Evolutionary conservation across 2,329 filamentous ascomycete genomes (phyloP).

Genomic region (Ophiostoma sp.): DNA sequence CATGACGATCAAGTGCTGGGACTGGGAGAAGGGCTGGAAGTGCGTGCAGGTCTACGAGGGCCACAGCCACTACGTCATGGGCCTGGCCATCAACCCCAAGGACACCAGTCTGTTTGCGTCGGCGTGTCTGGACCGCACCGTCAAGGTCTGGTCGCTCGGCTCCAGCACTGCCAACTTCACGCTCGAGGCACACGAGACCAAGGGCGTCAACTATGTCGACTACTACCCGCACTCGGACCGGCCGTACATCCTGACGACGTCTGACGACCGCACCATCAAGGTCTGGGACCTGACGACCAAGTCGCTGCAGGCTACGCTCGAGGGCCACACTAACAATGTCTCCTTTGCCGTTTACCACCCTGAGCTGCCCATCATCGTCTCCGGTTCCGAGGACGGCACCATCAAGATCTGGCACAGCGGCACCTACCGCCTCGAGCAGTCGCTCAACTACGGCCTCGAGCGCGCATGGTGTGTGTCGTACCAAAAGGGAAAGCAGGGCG

Average conservation of each 20-base stretch:
- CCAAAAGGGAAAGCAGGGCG: conserved; percentile 87
- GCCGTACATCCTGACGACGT: conserved; percentile 89
- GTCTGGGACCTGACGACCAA: conserved; percentile 99
- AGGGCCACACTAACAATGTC: conserved; percentile 96
- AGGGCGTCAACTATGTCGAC: conserved; percentile 97
- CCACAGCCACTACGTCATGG: conserved; percentile 92
- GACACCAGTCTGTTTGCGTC: conserved; percentile 89
- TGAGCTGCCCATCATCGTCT: conserved; percentile 93
- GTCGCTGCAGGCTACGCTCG: conserved; percentile 89
- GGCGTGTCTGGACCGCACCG: conserved; percentile 90
- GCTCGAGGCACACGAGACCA: conserved; percentile 91
- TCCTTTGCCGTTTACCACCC: conserved; percentile 98
- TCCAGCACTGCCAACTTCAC: conserved; percentile 95
- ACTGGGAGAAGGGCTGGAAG: conserved; percentile 98
- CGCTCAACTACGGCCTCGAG: conserved; percentile 90
- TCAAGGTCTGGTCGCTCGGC: conserved; percentile 65
- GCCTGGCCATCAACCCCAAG: conserved; percentile 93
- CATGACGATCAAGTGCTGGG: conserved; percentile 98
- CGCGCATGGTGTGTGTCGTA: conserved; percentile 97
- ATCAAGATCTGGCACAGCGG: conserved; percentile 99
- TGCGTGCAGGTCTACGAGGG: conserved; percentile 95
- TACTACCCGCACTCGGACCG: conserved; percentile 72
- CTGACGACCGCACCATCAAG: conserved; percentile 94
- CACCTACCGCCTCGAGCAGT: conserved; percentile 93
- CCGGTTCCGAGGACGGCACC: conserved; percentile 93